Conservation (phyloP, 2,329 filamentous ascomycete species). For the Seiridium unicorne region DNA sequence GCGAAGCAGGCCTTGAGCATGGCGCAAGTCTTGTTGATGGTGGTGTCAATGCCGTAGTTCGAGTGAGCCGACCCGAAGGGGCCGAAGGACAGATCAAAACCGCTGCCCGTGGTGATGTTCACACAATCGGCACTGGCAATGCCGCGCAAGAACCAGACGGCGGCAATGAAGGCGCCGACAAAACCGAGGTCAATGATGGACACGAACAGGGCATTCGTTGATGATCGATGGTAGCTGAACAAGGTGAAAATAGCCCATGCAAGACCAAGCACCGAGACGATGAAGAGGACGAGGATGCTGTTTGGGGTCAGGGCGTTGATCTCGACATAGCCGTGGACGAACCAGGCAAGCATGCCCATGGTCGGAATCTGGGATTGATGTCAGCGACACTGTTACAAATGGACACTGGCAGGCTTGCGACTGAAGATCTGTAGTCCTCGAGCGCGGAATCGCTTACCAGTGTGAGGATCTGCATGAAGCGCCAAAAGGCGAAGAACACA, state of each 20-base stretch:
- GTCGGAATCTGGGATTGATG: slow-evolving; percentile 51
- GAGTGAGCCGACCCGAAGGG: slow-evolving; percentile 56
- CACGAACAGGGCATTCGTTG: slow-evolving; percentile 60
- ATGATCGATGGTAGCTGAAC: slow-evolving; percentile 64
- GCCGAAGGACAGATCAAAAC: slow-evolving; percentile 60
- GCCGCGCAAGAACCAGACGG: slow-evolving; percentile 57
- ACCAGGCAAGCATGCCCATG: slow-evolving; percentile 67
- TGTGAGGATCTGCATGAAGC: slow-evolving; percentile 61
- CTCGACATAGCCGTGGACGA: slow-evolving; percentile 58
- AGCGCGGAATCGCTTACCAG: slow-evolving; percentile 40
- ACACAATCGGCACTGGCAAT: slow-evolving; percentile 67
- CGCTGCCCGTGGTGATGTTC: slow-evolving; percentile 45
- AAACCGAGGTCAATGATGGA: slow-evolving; percentile 59
- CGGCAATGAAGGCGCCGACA: slow-evolving; percentile 63
- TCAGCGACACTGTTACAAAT: neutral
- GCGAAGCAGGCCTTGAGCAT: slow-evolving; percentile 93
- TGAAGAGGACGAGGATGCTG: slow-evolving; percentile 66
- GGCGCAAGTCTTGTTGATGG: slow-evolving; percentile 73
- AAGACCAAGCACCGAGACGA: slow-evolving; percentile 61
- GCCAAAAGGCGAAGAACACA: slow-evolving; percentile 61
- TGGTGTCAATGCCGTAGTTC: slow-evolving; percentile 45
- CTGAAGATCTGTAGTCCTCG: too few relatives aligned
- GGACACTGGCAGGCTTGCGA: too few relatives aligned
- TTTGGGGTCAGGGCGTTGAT: slow-evolving; percentile 58
- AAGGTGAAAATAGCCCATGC: slow-evolving; percentile 65